phyloP scores from a whole-genome alignment of 139 green algal species.

The Chlorella vulgaris region DNA sequence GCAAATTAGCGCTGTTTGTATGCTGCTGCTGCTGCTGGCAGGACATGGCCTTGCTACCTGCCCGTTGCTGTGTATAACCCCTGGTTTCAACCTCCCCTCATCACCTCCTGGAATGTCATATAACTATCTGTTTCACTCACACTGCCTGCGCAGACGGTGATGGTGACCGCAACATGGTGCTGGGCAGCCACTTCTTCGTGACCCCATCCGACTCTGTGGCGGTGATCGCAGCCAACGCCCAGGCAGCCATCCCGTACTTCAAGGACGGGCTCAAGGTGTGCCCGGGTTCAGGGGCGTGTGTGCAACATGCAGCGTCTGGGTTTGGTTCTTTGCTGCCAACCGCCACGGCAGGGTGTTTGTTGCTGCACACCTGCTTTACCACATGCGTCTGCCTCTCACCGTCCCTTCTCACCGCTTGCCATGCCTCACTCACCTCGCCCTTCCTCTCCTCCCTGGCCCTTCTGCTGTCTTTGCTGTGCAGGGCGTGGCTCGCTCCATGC shows the following conservation, averaged over 20 bases:
- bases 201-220: constrained; percentile 96
- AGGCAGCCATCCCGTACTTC: constrained; percentile 97
- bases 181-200: constrained; percentile 97
- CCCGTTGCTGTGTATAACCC: too few species aligned
- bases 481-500: constrained; percentile 98
- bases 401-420: too few species aligned
- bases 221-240: constrained; percentile 97
- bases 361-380: neutral
- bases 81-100: too few species aligned
- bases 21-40: too few species aligned
- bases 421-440: too few species aligned
- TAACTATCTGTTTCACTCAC: neutral
- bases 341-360: neutral
- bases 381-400: too few species aligned
- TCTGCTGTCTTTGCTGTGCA: too few species aligned
- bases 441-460: too few species aligned
- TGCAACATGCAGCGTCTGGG: neutral
- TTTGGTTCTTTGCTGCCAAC: neutral
- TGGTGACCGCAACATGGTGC: constrained; percentile 99
- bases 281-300: neutral
- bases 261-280: constrained; percentile 91
- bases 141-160: constrained; percentile 76
- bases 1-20: too few species aligned
- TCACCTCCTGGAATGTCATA: neutral
- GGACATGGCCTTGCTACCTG: too few species aligned